Evolutionary conservation across 2,329 filamentous ascomycete species (phyloP), one percentile per base, ranked within the genome.

Genomic region (Claviceps sp.): DNA sequence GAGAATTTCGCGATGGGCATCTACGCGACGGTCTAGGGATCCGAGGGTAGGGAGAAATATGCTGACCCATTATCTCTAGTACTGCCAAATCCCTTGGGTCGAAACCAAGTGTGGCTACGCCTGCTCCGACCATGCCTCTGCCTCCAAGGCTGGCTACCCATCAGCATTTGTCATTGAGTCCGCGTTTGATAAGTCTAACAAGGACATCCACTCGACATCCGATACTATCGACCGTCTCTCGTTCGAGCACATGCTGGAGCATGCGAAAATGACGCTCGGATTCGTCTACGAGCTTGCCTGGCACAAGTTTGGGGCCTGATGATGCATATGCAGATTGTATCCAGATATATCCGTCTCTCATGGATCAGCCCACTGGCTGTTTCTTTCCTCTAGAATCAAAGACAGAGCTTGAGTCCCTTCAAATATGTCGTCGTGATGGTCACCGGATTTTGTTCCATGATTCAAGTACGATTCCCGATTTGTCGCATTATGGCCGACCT

Each of bases 171-270:
- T 88, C 24, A 88, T 88, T 55, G 85, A 89, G 70, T 82, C 80
- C 19, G 77, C 79, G 43, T 87, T 88, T 64, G 78, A 81, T 64
- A 67, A 80, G 57, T 78, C 74, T 7, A 79, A 87, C 61, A 75
- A 79, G 58, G 78, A 85, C 59, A 88, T 89, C 52, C 84, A 88
- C 62, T 79, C 77, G 19, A 81, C 81, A 0, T 80, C 85, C 40
- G 85, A 89, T 64, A 74, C 74, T 60, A 81, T 89, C 57, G 80
- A 87, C 62, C 83, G 81, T 57, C 69, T 89, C 40, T 85, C 82
- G 59, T 95, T 94, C 64, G 82, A 90, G 64, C 89, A 95, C 67
- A 95, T 95, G 89, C 75, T 93, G 38, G 84, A 95, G 71, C 89
- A 95, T 68, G 88, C 87, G 22, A 84, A 82, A 65, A 77, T 95